A percentile compares a stretch with the other conserved stretches of the same genome.
Evolutionary conservation across 2,329 filamentous ascomycete species (phyloP).

Genomic region (Pezicula rhizophila): DNA sequence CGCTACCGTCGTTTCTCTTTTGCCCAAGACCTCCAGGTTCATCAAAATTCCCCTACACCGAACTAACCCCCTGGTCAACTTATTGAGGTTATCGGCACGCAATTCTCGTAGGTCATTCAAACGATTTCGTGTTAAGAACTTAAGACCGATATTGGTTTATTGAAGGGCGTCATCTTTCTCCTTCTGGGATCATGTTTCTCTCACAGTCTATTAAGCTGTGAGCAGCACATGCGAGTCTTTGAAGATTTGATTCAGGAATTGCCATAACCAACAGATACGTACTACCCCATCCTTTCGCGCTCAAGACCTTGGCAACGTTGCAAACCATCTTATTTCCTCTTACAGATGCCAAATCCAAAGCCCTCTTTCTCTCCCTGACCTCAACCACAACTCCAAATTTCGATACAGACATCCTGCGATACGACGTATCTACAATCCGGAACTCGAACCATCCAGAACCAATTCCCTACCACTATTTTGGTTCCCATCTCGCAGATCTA

Average conservation of each 20-base stretch:
- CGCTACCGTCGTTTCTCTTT: too few species aligned
- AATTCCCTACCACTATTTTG: slow-evolving; percentile 23
- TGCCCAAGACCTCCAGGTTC: too few species aligned
- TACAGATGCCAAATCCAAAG: slow-evolving; percentile 12
- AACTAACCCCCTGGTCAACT: too few species aligned
- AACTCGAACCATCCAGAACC: slow-evolving; percentile 13
- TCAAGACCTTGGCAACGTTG: slow-evolving; percentile 23
- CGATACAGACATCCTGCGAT: slow-evolving; percentile 11
- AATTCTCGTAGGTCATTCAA: too few species aligned
- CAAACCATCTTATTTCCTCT: slow-evolving; percentile 21
- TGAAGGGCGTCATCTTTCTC: too few species aligned
- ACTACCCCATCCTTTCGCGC: slow-evolving; percentile 18
- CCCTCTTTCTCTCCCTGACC: slow-evolving; percentile 12
- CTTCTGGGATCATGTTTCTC: slow-evolving; percentile 1
- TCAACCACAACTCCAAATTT: slow-evolving; percentile 5
- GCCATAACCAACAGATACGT: slow-evolving; percentile 5
- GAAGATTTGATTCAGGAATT: too few species aligned
- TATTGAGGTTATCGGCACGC: too few species aligned
- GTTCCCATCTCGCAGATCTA: slow-evolving; percentile 19
- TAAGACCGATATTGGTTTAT: too few species aligned
- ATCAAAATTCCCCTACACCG: too few species aligned
- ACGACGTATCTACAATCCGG: slow-evolving; percentile 5
- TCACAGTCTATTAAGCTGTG: slow-evolving; percentile 9
- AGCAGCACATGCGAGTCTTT: neutral
- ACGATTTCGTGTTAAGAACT: too few species aligned